phyloP scores from a whole-genome alignment of 345 rosid species.

The Citrus sp. region DNA sequence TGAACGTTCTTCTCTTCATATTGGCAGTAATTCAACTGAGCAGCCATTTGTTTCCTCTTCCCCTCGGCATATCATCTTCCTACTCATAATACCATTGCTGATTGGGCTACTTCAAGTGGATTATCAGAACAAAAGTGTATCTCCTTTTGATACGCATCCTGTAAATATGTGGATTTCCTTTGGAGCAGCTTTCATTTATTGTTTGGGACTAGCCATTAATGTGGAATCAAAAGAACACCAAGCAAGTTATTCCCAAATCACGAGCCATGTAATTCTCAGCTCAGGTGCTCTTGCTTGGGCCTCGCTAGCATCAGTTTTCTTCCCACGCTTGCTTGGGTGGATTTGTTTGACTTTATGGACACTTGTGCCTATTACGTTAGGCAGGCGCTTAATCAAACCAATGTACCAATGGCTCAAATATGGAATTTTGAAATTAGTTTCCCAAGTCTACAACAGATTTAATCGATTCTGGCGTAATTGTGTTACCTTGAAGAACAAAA shows the following conservation, averaged over 20 bases:
- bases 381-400: neutral
- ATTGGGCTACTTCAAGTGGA: slow-evolving; percentile 7
- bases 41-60: neutral
- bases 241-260: neutral
- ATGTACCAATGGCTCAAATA: neutral
- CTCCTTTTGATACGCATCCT: slow-evolving; percentile 6
- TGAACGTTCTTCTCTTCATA: neutral
- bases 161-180: neutral
- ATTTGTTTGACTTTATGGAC: neutral
- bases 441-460: neutral
- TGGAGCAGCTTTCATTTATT: neutral
- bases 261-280: neutral
- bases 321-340: neutral
- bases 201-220: neutral
- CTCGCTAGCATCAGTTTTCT: neutral
- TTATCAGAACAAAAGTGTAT: slow-evolving; percentile 1
- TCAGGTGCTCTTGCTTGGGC: neutral
- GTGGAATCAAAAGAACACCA: neutral
- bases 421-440: neutral
- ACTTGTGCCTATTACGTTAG: neutral
- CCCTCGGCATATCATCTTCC: neutral
- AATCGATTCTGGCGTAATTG: neutral
- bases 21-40: neutral
- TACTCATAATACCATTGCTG: neutral
- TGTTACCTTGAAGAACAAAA: neutral